phyloP scores from a whole-genome alignment of 202 grass and related monocot species.

The Eragrostis tef region DNA sequence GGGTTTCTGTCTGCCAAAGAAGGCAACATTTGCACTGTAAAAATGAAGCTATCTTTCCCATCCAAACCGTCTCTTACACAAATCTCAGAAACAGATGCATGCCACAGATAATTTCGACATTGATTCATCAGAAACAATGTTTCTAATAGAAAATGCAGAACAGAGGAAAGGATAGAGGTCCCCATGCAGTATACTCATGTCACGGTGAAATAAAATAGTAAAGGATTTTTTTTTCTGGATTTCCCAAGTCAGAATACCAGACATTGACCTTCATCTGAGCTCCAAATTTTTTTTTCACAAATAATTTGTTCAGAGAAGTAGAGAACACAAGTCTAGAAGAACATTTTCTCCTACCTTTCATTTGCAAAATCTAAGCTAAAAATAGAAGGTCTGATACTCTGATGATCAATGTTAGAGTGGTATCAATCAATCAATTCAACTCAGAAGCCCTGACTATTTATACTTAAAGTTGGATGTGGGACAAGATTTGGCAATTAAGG shows the following conservation, averaged over 20 bases:
- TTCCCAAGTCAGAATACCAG: neutral
- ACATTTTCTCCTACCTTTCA: neutral
- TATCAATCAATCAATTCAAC: neutral
- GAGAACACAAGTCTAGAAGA: neutral
- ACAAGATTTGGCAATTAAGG: neutral
- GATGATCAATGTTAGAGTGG: neutral
- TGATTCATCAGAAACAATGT: neutral
- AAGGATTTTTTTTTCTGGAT: neutral
- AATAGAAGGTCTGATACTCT: neutral
- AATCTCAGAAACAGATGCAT: constrained; percentile 1
- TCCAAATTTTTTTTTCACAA: neutral
- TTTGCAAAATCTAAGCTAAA: constrained; percentile 4
- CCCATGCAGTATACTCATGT: neutral
- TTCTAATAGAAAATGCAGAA: constrained; percentile 6
- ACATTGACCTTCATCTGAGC: neutral
- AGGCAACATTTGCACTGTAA: neutral
- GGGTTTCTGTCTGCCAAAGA: constrained; percentile 14
- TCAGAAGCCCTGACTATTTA: neutral
- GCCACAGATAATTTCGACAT: neutral
- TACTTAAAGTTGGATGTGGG: neutral
- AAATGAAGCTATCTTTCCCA: neutral
- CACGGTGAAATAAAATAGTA: neutral
- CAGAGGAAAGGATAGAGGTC: constrained; percentile 1
- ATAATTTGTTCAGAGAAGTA: neutral
- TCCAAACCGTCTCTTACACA: neutral